Evolutionary conservation across 106 monocot genomes (phyloP).

Genomic region (Chionographis japonica): DNA sequence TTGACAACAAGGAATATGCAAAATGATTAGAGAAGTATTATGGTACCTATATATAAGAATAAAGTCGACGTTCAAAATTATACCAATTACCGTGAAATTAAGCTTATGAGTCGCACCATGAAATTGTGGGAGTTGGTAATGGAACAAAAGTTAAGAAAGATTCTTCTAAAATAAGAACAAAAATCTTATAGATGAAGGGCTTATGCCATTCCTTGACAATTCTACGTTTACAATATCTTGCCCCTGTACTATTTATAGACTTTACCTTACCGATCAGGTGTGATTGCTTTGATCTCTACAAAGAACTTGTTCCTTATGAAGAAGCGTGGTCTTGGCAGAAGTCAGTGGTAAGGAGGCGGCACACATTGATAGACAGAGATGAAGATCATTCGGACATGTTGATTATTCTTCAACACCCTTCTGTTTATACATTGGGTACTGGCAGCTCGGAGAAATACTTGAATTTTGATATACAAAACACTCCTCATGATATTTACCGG

Average conservation of each 20-base stretch:
- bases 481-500: conserved; percentile 68
- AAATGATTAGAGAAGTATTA: too few relatives aligned
- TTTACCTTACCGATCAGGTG: conserved; percentile 39
- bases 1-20: too few relatives aligned
- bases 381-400: conserved; percentile 69
- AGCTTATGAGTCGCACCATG: too few relatives aligned
- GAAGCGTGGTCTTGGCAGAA: conserved; percentile 84
- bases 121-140: too few relatives aligned
- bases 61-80: too few relatives aligned
- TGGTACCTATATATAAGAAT: too few relatives aligned
- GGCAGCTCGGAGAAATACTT: conserved; percentile 55
- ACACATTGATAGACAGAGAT: conserved; percentile 37
- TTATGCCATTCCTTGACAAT: too few relatives aligned
- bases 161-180: too few relatives aligned
- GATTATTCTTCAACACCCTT: conserved; percentile 74
- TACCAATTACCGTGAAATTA: too few relatives aligned
- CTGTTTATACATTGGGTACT: conserved; percentile 87
- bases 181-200: too few relatives aligned
- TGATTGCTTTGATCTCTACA: conserved; percentile 64
- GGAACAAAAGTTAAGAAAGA: too few relatives aligned
- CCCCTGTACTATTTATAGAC: neutral
- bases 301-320: conserved; percentile 68
- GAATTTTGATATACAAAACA: conserved; percentile 59
- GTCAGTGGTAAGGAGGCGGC: conserved; percentile 50
- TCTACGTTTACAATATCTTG: too few relatives aligned